These are phyloP conservation scores for Trichoderma oligosporum DNA, from an alignment of 2,329 filamentous ascomycete species.

Conservation along the genomic window DNA sequence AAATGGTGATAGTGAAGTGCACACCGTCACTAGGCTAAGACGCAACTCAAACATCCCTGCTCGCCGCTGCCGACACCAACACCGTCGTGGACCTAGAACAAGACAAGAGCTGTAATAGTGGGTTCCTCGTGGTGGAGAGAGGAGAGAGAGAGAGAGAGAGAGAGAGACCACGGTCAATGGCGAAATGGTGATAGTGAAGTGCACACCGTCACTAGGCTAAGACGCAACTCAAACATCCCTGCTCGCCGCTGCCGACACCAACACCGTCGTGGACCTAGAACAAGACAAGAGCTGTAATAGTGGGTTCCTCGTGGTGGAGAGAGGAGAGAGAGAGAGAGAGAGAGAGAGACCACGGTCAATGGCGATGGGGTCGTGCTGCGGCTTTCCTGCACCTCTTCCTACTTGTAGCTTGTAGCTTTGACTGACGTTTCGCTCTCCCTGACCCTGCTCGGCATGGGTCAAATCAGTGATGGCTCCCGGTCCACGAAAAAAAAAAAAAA, in stretches of 20 bases:
- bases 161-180: constrained; percentile 11
- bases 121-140: constrained; percentile 14
- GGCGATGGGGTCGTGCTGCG: constrained; percentile 15
- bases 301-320: constrained; percentile 14
- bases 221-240: constrained; percentile 16
- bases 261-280: constrained; percentile 5
- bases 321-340: too few species aligned
- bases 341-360: constrained; percentile 12
- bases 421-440: constrained; percentile 19
- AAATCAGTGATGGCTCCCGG: constrained; percentile 17
- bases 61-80: constrained; percentile 12
- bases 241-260: constrained; percentile 11
- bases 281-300: constrained; percentile 16
- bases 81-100: constrained; percentile 6
- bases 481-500: constrained; percentile 13
- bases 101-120: constrained; percentile 16
- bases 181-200: constrained; percentile 7
- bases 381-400: constrained; percentile 12
- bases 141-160: too few species aligned
- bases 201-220: constrained; percentile 14
- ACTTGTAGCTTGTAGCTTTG: constrained; percentile 9
- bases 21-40: constrained; percentile 15
- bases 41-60: constrained; percentile 16
- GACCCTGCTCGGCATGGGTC: constrained; percentile 1
- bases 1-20: neutral